A percentile compares a stretch with the other conserved stretches of the same genome.
phyloP scores from a whole-genome alignment of 345 rosid genomes.

The Dipteronia dyeriana region DNA sequence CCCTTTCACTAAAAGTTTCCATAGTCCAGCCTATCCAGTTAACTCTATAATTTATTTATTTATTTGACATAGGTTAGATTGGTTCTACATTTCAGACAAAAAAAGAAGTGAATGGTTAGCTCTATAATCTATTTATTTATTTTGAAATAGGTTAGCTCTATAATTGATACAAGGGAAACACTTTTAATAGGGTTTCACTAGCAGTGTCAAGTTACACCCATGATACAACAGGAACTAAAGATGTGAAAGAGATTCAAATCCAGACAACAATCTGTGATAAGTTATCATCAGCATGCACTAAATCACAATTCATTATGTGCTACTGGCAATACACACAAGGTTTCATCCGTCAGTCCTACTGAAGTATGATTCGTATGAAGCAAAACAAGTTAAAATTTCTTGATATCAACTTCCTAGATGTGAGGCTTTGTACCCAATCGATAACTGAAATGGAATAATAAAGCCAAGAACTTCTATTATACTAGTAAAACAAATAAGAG shows the following conservation, averaged over 20 bases:
- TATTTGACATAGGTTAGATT: too few relatives aligned
- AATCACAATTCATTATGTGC: not conserved
- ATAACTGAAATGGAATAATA: not conserved
- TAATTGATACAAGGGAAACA: not conserved
- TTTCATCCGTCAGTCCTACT: not conserved
- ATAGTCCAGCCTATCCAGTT: constrained; percentile 3
- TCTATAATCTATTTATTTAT: not conserved
- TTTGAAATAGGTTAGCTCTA: not conserved
- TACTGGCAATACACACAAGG: not conserved
- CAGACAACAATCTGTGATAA: not conserved
- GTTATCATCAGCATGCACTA: not conserved
- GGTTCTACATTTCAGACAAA: not conserved
- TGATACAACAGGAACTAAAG: not conserved
- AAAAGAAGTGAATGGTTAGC: not conserved
- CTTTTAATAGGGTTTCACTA: not conserved
- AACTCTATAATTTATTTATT: too few relatives aligned
- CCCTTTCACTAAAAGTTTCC: not conserved
- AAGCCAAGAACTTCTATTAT: not conserved
- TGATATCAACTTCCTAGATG: not conserved
- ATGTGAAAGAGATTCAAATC: not conserved
- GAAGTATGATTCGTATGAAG: not conserved
- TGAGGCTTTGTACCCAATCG: not conserved
- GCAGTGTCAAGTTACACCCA: not conserved
- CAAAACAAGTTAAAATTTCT: not conserved
- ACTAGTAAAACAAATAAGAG: not conserved